Evolutionary conservation across 1,284 basidiomycete genomes (phyloP), one percentile per base, ranked within the genome.

Genomic region (Moesziomyces sp.): DNA sequence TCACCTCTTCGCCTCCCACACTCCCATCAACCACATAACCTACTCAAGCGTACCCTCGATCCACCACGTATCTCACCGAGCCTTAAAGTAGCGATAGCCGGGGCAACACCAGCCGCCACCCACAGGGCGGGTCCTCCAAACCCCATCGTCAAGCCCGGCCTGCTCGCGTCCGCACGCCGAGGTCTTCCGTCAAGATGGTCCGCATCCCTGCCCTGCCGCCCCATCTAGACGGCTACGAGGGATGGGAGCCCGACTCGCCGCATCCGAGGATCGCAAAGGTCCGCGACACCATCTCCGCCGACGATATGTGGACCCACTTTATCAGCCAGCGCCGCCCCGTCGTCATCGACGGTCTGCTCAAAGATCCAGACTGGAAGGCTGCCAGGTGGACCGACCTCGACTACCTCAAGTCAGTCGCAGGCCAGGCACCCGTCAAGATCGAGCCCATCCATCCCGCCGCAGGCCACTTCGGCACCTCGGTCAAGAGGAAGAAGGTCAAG

Each of bases 391-490:
- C 77, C 14, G 67, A 83, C 46, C 59, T 81, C 42, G 57, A 66
- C 4, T 73, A 81, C 43, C 77, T 83, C 45, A 46, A 61, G 13
- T 43, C 48, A 0, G 21, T 55, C 16, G 81, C 82, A 0, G 82
- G 82, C 21, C 46, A 76, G 2, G 68, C 71, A 0, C 59, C 53
- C 13, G 80, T 84, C 58, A 82, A 78, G 63, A 78, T 84, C 47
- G 82, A 84, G 60, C 82, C 81, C 3, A 58, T 83, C 19, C 73
- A 82, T 46, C 70, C 76, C 3, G 44, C 58, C 4, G 57, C 67
- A 11, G 74, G 74, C 28, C 70, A 70, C 40, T 84, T 84, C 54
- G 82, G 82, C 13, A 83, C 82, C 10, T 73, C 71, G 0, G 74
- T 67, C 23, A 62, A 71, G 30, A 49, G 82, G 5, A 64, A 56